phyloP scores from a whole-genome alignment of 2,329 filamentous ascomycete species.

The Fusarium denticulatum region DNA sequence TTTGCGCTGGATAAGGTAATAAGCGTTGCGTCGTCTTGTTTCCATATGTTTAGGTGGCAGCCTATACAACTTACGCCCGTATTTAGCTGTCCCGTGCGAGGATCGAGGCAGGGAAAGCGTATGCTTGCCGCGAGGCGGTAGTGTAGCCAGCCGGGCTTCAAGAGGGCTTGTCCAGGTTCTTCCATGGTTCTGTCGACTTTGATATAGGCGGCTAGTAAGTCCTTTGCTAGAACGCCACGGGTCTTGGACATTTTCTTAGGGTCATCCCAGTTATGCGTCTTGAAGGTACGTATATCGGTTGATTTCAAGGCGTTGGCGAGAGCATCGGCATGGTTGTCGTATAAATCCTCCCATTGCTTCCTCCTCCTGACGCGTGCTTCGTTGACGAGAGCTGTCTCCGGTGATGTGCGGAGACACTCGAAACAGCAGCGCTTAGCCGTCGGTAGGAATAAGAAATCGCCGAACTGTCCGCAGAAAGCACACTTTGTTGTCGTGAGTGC shows the following conservation, averaged over 20 bases:
- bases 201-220: fast-evolving
- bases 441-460: not conserved
- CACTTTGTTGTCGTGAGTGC: not conserved
- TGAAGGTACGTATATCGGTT: not conserved
- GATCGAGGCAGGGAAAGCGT: not conserved
- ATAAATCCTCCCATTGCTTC: fast-evolving
- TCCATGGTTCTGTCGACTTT: fast-evolving
- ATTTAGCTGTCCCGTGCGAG: fast-evolving
- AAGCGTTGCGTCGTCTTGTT: fast-evolving
- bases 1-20: not conserved
- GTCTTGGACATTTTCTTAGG: not conserved
- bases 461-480: constrained; percentile 1
- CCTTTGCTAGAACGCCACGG: not conserved
- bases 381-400: not conserved
- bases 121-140: not conserved
- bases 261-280: not conserved
- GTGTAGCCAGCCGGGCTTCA: not conserved
- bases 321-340: fast-evolving
- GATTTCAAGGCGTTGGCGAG: fast-evolving
- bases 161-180: fast-evolving
- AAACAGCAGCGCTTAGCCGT: constrained; percentile 17
- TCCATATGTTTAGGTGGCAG: not conserved
- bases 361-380: fast-evolving
- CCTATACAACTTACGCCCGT: constrained; percentile 3
- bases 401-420: not conserved